These are phyloP conservation scores for Detonula confervacea DNA, from an alignment of 352 stramenopile species.

Conservation along the genomic window DNA sequence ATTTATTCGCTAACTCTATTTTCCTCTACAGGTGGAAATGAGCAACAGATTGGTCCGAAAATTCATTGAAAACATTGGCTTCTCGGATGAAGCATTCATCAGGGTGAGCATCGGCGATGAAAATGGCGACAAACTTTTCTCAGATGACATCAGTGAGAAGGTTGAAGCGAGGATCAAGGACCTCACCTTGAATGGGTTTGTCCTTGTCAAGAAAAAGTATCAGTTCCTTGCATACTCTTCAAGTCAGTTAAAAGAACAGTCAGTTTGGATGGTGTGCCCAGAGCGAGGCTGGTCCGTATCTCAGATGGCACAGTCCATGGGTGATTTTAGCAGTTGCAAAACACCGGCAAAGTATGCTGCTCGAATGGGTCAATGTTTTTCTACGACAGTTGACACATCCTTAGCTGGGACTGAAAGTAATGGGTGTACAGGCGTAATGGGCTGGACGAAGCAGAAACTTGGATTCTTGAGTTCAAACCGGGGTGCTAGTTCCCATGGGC, in stretches of 20 bases:
- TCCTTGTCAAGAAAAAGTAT: slow-evolving; percentile 22
- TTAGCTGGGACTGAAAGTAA: not conserved
- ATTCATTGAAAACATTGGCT: slow-evolving; percentile 16
- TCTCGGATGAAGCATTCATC: slow-evolving; percentile 22
- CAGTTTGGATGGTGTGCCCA: slow-evolving; percentile 39
- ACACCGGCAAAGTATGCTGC: slow-evolving; percentile 40
- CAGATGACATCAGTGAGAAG: slow-evolving; percentile 14
- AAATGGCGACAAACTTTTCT: slow-evolving; percentile 22
- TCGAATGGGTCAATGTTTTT: slow-evolving; percentile 45
- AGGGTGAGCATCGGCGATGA: slow-evolving; percentile 34
- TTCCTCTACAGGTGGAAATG: too few species aligned
- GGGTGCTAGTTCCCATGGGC: not conserved
- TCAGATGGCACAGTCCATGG: slow-evolving; percentile 18
- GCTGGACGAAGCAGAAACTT: slow-evolving; percentile 4
- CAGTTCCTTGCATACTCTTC: slow-evolving; percentile 42
- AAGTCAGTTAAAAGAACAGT: slow-evolving; percentile 42
- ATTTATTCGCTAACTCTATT: too few species aligned
- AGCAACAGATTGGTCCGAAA: slow-evolving; percentile 36
- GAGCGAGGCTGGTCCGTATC: slow-evolving; percentile 12
- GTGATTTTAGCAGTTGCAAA: slow-evolving; percentile 32
- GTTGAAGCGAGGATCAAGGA: slow-evolving; percentile 24
- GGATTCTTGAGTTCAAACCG: not conserved
- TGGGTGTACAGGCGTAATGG: not conserved
- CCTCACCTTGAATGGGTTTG: slow-evolving; percentile 26
- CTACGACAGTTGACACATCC: slow-evolving; percentile 26